A percentile compares a stretch with the other conserved stretches of the same genome.
These are phyloP conservation scores for Nannizzia gypsea DNA, from an alignment of 2,329 filamentous ascomycete species.

Conservation along the genomic window DNA sequence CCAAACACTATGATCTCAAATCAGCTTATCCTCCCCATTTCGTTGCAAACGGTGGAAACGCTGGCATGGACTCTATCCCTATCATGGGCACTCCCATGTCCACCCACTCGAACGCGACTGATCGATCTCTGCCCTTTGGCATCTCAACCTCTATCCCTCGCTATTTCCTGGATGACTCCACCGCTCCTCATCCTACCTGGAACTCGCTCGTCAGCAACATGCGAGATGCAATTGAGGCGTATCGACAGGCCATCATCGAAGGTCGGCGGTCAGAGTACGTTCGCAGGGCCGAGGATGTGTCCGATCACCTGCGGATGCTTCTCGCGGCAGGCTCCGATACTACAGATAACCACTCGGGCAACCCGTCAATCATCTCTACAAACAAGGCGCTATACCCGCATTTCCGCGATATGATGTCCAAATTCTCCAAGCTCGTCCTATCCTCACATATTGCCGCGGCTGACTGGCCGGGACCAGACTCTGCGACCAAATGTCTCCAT, in stretches of 20 bases:
- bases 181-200: conserved; percentile 67
- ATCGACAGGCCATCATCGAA: conserved; percentile 76
- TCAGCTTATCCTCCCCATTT: conserved; percentile 11
- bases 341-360: conserved; percentile 96
- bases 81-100: conserved; percentile 12
- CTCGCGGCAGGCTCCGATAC: conserved; percentile 94
- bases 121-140: conserved; percentile 36
- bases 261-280: conserved; percentile 84
- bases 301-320: conserved; percentile 82
- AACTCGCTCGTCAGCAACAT: conserved; percentile 82
- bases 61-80: conserved; percentile 12
- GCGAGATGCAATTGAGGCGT: conserved; percentile 78
- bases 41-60: conserved; percentile 16
- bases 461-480: conserved; percentile 89
- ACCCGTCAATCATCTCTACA: conserved; percentile 96
- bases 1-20: conserved; percentile 46
- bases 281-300: conserved; percentile 90
- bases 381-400: conserved; percentile 96
- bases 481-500: conserved; percentile 85
- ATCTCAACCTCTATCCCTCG: conserved; percentile 50
- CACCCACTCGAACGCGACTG: conserved; percentile 42
- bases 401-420: conserved; percentile 98
- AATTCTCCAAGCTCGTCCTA: conserved; percentile 96
- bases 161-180: conserved; percentile 81
- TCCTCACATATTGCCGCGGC: conserved; percentile 95